Evolutionary conservation across 306 rosid species (phyloP).

Genomic region (Dalbergia cochinchinensis): DNA sequence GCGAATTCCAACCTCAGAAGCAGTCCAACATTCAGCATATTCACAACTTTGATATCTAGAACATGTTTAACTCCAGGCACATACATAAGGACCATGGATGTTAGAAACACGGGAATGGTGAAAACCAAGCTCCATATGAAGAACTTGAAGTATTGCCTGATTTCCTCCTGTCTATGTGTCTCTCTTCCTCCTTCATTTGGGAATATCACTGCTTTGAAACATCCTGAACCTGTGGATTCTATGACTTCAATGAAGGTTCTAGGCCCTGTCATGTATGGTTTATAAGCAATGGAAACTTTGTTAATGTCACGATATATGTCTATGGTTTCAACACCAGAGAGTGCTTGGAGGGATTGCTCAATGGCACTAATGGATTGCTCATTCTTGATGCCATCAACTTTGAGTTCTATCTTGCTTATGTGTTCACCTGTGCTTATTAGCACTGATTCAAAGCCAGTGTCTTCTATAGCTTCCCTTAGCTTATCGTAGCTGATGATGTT

Average conservation of each 20-base stretch:
- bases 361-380: conserved; percentile 53
- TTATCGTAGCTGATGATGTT: conserved; percentile 55
- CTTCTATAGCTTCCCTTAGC: conserved; percentile 54
- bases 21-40: conserved; percentile 70
- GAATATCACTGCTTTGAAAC: conserved; percentile 68
- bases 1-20: conserved; percentile 72
- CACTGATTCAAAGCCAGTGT: conserved; percentile 65
- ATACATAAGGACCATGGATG: conserved; percentile 85
- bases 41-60: conserved; percentile 65
- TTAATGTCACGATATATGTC: conserved; percentile 38
- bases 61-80: conserved; percentile 63
- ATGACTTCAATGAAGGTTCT: conserved; percentile 74
- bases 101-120: conserved; percentile 76
- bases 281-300: conserved; percentile 72
- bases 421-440: conserved; percentile 67
- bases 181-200: conserved; percentile 64
- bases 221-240: conserved; percentile 70
- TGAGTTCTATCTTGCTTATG: conserved; percentile 70
- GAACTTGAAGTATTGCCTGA: conserved; percentile 55
- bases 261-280: conserved; percentile 71
- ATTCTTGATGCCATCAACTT: conserved; percentile 61
- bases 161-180: conserved; percentile 59
- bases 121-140: conserved; percentile 73
- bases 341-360: conserved; percentile 53
- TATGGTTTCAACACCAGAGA: conserved; percentile 67